phyloP scores from a whole-genome alignment of 257 asterid genomes.

The Paulownia fortunei region DNA sequence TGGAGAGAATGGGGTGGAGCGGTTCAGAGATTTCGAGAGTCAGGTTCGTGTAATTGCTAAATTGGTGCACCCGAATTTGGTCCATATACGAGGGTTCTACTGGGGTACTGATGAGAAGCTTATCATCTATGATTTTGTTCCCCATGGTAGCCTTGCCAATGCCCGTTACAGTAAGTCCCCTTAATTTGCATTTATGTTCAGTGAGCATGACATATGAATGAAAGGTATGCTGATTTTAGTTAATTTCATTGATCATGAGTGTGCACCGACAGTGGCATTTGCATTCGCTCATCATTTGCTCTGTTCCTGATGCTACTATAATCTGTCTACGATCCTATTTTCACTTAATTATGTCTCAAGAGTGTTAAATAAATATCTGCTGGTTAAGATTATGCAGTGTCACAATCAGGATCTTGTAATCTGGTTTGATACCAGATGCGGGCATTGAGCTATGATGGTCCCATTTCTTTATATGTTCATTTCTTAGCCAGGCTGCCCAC shows the following conservation, averaged over 20 bases:
- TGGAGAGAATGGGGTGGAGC: constrained; percentile 76
- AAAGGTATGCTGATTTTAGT: not conserved
- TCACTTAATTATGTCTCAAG: not conserved
- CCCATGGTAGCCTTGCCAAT: constrained; percentile 88
- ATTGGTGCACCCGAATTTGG: constrained; percentile 83
- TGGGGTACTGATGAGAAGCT: constrained; percentile 92
- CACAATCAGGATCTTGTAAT: constrained; percentile 27
- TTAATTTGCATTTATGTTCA: constrained; percentile 3
- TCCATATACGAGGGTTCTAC: constrained; percentile 78
- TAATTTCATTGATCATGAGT: not conserved
- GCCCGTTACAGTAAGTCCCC: constrained; percentile 74
- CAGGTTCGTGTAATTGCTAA: constrained; percentile 69
- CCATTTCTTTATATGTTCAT: constrained; percentile 11
- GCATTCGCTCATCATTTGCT: too few species aligned
- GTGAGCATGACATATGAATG: not conserved
- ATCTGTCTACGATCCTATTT: too few species aligned
- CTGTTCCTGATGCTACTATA: too few species aligned
- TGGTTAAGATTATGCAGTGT: constrained; percentile 23
- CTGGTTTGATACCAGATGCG: not conserved
- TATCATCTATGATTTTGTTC: constrained; percentile 85
- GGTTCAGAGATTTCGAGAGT: constrained; percentile 80
- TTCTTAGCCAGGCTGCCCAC: not conserved
- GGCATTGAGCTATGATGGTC: constrained; percentile 19
- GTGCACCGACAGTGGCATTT: too few species aligned
- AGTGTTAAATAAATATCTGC: not conserved